Conservation (phyloP, 73 alveolate genomes). For the Paramecium primaurelia region DNA sequence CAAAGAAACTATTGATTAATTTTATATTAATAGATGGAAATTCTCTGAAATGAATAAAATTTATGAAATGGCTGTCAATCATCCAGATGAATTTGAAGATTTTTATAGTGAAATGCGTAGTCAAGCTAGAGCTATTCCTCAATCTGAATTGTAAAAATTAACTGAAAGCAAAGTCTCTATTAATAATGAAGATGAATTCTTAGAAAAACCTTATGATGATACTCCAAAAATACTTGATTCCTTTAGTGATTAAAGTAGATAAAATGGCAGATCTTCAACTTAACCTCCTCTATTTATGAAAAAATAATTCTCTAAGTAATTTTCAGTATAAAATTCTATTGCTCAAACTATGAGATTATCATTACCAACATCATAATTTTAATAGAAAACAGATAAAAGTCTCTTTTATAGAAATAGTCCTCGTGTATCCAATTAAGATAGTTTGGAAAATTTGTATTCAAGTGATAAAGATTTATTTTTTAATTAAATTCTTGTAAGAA, state of each 20-base stretch:
- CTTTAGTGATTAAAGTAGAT: not conserved
- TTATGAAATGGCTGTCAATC: not conserved
- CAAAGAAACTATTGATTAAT: not conserved
- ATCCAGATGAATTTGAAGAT: conserved; percentile 42
- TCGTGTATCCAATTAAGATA: not conserved
- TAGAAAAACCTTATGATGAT: not conserved
- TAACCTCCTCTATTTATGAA: conserved; percentile 27
- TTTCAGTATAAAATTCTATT: not conserved
- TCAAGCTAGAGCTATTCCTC: conserved; percentile 5
- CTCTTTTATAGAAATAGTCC: not conserved
- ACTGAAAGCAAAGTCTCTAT: conserved; percentile 26
- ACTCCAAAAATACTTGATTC: not conserved
- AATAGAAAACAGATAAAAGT: not conserved
- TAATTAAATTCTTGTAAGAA: not conserved
- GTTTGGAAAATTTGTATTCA: not conserved
- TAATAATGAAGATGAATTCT: not conserved
- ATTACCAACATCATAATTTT: not conserved
- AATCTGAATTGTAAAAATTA: not conserved
- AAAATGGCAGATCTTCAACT: not conserved
- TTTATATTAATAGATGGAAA: conserved; percentile 32
- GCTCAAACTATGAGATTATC: not conserved
- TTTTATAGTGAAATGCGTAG: not conserved
- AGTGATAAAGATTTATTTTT: conserved; percentile 14
- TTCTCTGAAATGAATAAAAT: conserved; percentile 6
- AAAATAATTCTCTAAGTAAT: not conserved